Evolutionary conservation across 2,329 filamentous ascomycete genomes (phyloP).

Genomic region (Chaetoscypha palmicola): DNA sequence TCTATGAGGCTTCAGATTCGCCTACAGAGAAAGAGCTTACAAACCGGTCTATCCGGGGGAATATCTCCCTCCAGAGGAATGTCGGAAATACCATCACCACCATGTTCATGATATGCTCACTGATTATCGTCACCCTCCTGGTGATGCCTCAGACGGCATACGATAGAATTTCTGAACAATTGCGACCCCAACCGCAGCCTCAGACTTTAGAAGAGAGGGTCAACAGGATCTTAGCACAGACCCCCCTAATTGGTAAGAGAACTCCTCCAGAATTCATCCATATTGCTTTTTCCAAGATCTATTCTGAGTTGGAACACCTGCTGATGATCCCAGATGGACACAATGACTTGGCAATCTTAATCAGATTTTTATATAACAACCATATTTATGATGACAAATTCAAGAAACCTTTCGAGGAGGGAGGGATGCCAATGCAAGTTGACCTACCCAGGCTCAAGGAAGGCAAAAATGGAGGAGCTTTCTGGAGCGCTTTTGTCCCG

Average conservation of each 20-base stretch:
- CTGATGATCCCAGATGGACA: slow-evolving; percentile 61
- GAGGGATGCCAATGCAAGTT: slow-evolving; percentile 62
- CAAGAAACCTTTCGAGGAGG: slow-evolving; percentile 64
- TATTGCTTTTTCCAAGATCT: neutral
- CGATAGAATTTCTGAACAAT: slow-evolving; percentile 4
- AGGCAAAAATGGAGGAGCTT: slow-evolving; percentile 75
- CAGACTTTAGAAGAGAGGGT: slow-evolving; percentile 33
- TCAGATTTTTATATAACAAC: slow-evolving; percentile 63
- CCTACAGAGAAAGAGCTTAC: neutral
- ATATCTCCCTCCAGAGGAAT: neutral
- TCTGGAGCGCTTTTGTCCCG: slow-evolving; percentile 81
- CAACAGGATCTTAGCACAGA: slow-evolving; percentile 37
- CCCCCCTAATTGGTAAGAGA: slow-evolving; percentile 41
- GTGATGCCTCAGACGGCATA: slow-evolving; percentile 8
- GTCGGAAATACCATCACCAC: neutral
- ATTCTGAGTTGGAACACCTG: neutral
- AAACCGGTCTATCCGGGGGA: neutral
- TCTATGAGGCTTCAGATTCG: no score
- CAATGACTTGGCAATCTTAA: slow-evolving; percentile 73
- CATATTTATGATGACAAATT: slow-evolving; percentile 72
- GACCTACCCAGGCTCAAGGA: slow-evolving; percentile 69
- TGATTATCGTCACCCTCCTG: slow-evolving; percentile 12
- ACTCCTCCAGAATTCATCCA: neutral
- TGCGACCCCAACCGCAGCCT: slow-evolving; percentile 14
- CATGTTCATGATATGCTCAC: slow-evolving; percentile 12